Evolutionary conservation across 148 eudicot species (phyloP).

Genomic region (Gaultheria prostrata): DNA sequence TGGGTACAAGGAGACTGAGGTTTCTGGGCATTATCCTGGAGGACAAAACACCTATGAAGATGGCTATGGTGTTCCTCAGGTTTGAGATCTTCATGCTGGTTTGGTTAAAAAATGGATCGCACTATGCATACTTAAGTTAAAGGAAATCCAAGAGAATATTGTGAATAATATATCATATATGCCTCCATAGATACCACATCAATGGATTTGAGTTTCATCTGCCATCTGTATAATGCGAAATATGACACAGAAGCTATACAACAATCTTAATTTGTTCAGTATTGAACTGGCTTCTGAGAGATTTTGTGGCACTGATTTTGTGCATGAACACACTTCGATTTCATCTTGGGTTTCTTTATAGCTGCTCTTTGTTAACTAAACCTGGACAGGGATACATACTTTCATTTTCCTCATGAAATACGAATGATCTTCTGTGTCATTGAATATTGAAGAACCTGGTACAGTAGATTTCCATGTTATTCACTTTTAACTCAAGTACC

Average conservation of each 20-base stretch:
- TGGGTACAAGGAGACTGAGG: constrained; percentile 57
- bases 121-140: background rate
- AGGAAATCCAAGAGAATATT: background rate
- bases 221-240: background rate
- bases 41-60: constrained; percentile 48
- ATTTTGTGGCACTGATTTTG: constrained; percentile 7
- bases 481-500: background rate
- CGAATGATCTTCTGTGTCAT: background rate
- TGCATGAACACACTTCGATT: background rate
- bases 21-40: constrained; percentile 48
- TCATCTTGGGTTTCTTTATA: background rate
- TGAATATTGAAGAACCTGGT: constrained; percentile 1
- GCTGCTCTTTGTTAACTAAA: background rate
- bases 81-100: constrained; percentile 20
- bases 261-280: background rate
- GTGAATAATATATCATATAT: background rate
- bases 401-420: background rate
- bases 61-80: constrained; percentile 66
- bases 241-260: background rate
- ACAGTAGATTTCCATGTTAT: background rate
- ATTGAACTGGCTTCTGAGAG: background rate
- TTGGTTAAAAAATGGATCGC: background rate
- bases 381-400: background rate
- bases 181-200: background rate
- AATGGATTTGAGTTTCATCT: background rate